These are phyloP conservation scores for Kwoniella sp. DNA, from an alignment of 768 basidiomycete species.

Conservation along the genomic window DNA sequence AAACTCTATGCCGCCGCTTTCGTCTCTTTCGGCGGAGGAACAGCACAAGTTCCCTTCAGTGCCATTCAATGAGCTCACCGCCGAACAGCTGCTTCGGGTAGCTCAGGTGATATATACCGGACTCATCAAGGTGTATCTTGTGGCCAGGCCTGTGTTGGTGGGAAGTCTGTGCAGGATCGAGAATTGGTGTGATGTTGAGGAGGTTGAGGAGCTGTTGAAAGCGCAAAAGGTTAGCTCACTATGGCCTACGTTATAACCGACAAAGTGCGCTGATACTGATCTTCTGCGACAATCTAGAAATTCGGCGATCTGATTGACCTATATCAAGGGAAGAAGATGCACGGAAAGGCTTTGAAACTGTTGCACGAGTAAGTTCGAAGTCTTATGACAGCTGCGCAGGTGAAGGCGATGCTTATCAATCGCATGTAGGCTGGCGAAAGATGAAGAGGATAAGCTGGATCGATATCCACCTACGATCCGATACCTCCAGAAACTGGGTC, in stretches of 20 bases:
- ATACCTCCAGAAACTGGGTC: conserved; percentile 88
- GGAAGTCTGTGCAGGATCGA: conserved; percentile 84
- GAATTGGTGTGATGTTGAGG: conserved; percentile 96
- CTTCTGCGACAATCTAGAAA: conserved; percentile 64
- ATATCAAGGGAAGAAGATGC: conserved; percentile 95
- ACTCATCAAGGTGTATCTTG: conserved; percentile 86
- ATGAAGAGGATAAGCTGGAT: conserved; percentile 74
- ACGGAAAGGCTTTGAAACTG: conserved; percentile 78
- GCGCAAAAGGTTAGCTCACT: conserved; percentile 68
- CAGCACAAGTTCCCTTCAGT: conserved; percentile 71
- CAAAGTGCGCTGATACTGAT: background rate
- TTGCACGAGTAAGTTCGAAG: conserved; percentile 87
- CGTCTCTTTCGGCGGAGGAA: conserved; percentile 61
- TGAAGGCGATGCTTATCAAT: background rate
- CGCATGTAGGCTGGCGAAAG: conserved; percentile 68
- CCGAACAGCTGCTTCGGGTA: conserved; percentile 81
- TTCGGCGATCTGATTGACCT: conserved; percentile 84
- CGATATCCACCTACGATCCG: conserved; percentile 79
- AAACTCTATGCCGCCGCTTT: conserved; percentile 67
- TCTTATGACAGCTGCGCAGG: too few relatives aligned
- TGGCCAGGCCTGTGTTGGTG: conserved; percentile 76
- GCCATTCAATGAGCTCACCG: conserved; percentile 70
- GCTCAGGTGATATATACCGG: conserved; percentile 96
- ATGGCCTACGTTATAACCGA: background rate
- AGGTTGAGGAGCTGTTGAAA: conserved; percentile 84